phyloP scores from a whole-genome alignment of 2,329 filamentous ascomycete genomes.

The Chalara sp. region DNA sequence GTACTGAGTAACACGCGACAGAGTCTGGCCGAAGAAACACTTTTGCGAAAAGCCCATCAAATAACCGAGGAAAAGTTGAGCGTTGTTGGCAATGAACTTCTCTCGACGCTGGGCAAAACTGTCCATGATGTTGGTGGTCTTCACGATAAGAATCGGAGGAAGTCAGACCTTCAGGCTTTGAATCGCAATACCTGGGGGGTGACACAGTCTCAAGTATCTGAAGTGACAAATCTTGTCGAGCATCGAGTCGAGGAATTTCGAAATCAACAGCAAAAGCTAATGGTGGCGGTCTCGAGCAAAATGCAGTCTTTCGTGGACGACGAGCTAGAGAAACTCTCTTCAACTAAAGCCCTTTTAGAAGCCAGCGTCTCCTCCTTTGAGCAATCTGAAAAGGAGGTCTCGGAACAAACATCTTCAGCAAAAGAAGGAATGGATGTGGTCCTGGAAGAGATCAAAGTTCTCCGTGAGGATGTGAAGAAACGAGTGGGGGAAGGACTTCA shows the following conservation, averaged over 20 bases:
- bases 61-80: constrained; percentile 74
- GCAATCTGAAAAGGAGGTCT: constrained; percentile 59
- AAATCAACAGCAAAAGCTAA: constrained; percentile 62
- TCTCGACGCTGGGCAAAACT: constrained; percentile 71
- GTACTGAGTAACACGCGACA: constrained; percentile 72
- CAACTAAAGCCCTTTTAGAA: constrained; percentile 64
- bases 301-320: constrained; percentile 72
- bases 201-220: constrained; percentile 67
- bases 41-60: constrained; percentile 76
- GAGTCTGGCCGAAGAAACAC: constrained; percentile 70
- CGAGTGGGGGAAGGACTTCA: constrained; percentile 80
- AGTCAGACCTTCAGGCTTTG: constrained; percentile 72
- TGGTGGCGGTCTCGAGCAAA: constrained; percentile 59
- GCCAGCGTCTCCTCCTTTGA: constrained; percentile 63
- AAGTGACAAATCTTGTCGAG: constrained; percentile 74
- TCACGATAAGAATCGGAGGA: constrained; percentile 79
- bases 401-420: constrained; percentile 59
- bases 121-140: constrained; percentile 75
- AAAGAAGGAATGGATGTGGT: constrained; percentile 87
- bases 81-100: constrained; percentile 65
- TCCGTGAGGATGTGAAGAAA: constrained; percentile 81
- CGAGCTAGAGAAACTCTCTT: constrained; percentile 65
- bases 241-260: constrained; percentile 67
- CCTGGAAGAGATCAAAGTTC: constrained; percentile 83
- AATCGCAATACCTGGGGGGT: constrained; percentile 76